Base-by-base conservation (phyloP, 2,329 filamentous ascomycete genomes). In the Mycosphaerella sp. region DNA sequence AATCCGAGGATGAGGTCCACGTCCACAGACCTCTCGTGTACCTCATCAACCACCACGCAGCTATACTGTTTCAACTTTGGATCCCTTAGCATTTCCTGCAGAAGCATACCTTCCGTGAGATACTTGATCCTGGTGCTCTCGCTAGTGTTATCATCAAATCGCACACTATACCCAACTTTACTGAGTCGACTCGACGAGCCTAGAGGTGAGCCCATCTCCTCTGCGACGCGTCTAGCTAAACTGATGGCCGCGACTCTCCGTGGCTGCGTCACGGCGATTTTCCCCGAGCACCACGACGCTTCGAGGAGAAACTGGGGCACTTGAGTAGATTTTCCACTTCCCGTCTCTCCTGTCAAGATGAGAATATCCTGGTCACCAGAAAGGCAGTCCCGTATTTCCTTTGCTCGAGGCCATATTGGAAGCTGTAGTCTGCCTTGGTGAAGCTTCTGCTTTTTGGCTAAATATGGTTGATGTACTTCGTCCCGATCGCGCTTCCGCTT, bases 301-400 rank as follows among this genome's bases (percentile, higher is more conserved):
- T 76, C 73, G 41, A 85, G 80, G 6, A 98, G 73, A 56, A 95
- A 96, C 64, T 97, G 93, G 0, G 93, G 91, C 0, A 96, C 84
- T 70, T 98, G 93, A 0, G 93, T 98, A 73, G 87, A 94, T 72
- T 98, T 98, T 66, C 93, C 93, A 12, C 88, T 95, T 67, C 93
- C 93, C 0, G 93, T 98, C 69, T 97, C 91, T 72, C 91, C 91
- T 2, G 93, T 85, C 12, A 98, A 73, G 0, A 98, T 77, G 45
- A 98, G 79, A 1, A 95, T 81, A 62, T 94, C 81, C 30, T 80
- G 64, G 13, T 66, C 71, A 10, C 74, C 73, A 12, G 45, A 41
- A 6, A 95, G 71, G 2, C 79, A 75, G 13, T 75, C 65, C 32
- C 82, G 81, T 44, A 96, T 94, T 21, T 84, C 78, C 30, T 83